phyloP scores from a whole-genome alignment of 108 stramenopile genomes.

The Craspedostauros australis region DNA sequence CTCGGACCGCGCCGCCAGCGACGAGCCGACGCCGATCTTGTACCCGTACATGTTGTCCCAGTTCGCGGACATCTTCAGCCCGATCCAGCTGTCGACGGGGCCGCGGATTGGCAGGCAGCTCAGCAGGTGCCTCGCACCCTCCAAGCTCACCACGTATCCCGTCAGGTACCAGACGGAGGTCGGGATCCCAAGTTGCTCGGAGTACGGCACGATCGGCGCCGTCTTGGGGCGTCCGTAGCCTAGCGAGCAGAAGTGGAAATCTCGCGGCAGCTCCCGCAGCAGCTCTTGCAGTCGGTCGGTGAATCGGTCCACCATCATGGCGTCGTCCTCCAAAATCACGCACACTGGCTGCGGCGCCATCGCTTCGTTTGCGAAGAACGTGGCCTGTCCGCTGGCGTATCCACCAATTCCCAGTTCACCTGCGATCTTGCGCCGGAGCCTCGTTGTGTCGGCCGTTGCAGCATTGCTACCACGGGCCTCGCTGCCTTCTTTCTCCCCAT shows the following conservation, averaged over 20 bases:
- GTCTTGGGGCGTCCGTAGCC: conserved; percentile 77
- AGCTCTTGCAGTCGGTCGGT: conserved; percentile 51
- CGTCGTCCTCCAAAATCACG: conserved; percentile 80
- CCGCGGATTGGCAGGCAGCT: conserved; percentile 57
- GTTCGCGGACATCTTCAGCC: conserved; percentile 53
- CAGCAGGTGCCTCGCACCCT: conserved; percentile 52
- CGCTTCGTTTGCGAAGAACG: conserved; percentile 30
- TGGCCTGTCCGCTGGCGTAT: conserved; percentile 50
- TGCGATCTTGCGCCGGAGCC: not conserved
- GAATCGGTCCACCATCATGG: conserved; percentile 74
- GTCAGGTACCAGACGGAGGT: conserved; percentile 81
- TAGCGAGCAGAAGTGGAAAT: conserved; percentile 82
- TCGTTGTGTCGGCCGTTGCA: conserved; percentile 4
- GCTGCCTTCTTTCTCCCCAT: too few relatives aligned
- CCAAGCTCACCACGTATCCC: conserved; percentile 65
- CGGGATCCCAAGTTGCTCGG: conserved; percentile 57
- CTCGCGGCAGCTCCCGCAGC: conserved; percentile 69
- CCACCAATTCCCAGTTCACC: conserved; percentile 41
- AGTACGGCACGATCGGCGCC: conserved; percentile 73
- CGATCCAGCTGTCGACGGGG: conserved; percentile 76
- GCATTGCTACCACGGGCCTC: too few relatives aligned
- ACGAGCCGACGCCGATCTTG: conserved; percentile 55
- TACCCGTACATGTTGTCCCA: conserved; percentile 73
- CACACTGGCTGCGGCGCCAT: conserved; percentile 68
- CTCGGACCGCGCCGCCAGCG: too few relatives aligned